Percentiles rank a stretch among this genome's conserved stretches.
Evolutionary conservation across 306 rosid species (phyloP).

Genomic region (Geum urbanum): DNA sequence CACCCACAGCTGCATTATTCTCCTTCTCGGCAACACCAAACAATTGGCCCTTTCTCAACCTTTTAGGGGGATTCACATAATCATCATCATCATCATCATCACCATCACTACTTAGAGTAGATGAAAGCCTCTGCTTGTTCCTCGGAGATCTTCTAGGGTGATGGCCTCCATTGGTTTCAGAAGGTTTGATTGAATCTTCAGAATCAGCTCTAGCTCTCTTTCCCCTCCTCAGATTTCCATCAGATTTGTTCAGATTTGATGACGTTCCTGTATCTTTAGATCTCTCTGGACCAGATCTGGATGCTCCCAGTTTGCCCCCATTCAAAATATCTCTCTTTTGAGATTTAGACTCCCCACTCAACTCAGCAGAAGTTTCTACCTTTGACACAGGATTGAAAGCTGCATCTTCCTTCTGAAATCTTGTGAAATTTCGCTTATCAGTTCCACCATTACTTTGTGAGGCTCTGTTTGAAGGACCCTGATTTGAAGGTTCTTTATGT

Average conservation of each 20-base stretch:
- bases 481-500: conserved; percentile 31
- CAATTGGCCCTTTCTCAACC: conserved; percentile 30
- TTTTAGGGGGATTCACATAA: conserved; percentile 39
- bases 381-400: conserved; percentile 18
- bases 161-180: conserved; percentile 20
- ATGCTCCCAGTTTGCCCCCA: conserved; percentile 28
- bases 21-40: conserved; percentile 19
- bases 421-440: conserved; percentile 19
- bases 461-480: conserved; percentile 36
- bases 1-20: conserved; percentile 30
- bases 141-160: conserved; percentile 42
- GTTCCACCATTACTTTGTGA: conserved; percentile 29
- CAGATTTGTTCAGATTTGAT: conserved; percentile 28
- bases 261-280: conserved; percentile 35
- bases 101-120: conserved; percentile 28
- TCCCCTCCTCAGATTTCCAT: conserved; percentile 30
- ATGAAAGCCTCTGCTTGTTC: conserved; percentile 41
- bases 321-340: conserved; percentile 33
- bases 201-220: conserved; percentile 11
- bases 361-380: conserved; percentile 34
- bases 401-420: conserved; percentile 15
- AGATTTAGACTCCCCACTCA: conserved; percentile 23
- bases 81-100: conserved; percentile 34
- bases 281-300: conserved; percentile 34
- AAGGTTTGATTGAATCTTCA: conserved; percentile 26